Base-by-base conservation (phyloP, 805 yeast species). In the Jamesozyma rosinii region DNA sequence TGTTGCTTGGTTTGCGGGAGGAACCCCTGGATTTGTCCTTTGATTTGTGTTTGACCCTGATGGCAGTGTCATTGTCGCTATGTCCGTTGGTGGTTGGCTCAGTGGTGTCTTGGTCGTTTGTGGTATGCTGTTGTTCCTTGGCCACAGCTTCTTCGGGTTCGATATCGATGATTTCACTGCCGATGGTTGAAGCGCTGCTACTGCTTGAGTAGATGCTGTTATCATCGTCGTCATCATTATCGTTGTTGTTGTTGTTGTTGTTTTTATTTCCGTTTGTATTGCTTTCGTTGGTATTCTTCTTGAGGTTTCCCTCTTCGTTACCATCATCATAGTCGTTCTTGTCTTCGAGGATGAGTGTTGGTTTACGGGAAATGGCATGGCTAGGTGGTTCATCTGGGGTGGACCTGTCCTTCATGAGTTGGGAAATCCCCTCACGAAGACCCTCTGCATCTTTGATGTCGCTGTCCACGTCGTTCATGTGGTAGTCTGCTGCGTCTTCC, bases 1-100 rank as follows among this genome's bases (percentile, higher is more conserved):
- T 50, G n/a, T 37, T 41, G 5, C n/a, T 5, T 30, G 53, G 19
- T 29, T 33, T 34, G 17, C 20, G 6, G 11, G 29, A 24, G 6
- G 29, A 24, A 8, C 11, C 11, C 10, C 10, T 8, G 6, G 29
- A 24, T 11, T 24, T 24, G 11, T 24, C 29, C 29, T 24, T 24
- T 8, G 29, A 24, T 24, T 11, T 24, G 6, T 6, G 6, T 24
- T 24, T 24, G 29, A 24, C 29, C 11, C 11, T 24, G 11, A 24
- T 24, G 29, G 11, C 11, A 24, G 29, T 24, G 29, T 11, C 29
- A 11, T 24, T 24, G 11, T 6, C 6, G 6, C 11, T 6, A 8
- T 24, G 10, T 6, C 10, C 11, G 29, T 24, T 11, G 11, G 6
- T 24, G 11, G 29, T 8, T 24, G 6, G 29, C 29, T 24, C 29